Percentiles rank a stretch among this genome's conserved stretches.
phyloP scores from a whole-genome alignment of 495 filamentous ascomycete species.

The Penicillium bovifimosum region DNA sequence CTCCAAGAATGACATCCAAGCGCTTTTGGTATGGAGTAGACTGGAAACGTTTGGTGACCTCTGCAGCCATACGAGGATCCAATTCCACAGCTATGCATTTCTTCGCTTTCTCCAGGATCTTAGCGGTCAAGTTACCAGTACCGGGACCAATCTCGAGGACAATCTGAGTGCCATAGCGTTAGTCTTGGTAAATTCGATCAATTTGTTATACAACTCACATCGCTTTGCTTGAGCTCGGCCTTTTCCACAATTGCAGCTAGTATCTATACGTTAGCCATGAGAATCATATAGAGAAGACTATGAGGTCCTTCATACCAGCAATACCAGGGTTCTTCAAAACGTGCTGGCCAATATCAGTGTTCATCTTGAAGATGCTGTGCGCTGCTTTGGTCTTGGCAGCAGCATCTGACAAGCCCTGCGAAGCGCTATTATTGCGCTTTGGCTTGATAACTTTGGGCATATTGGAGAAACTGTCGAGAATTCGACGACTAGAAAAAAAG shows the following conservation, averaged over 20 bases:
- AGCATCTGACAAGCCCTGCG: conserved; percentile 43
- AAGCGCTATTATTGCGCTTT: conserved; percentile 54
- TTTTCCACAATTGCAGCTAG: conserved; percentile 67
- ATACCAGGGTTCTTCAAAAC: conserved; percentile 95
- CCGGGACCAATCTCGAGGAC: conserved; percentile 74
- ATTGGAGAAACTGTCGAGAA: background rate
- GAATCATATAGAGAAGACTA: background rate
- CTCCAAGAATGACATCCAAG: conserved; percentile 80
- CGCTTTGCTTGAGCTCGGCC: conserved; percentile 82
- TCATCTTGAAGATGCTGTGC: conserved; percentile 86
- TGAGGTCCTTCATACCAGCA: conserved; percentile 52
- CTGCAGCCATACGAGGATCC: conserved; percentile 94
- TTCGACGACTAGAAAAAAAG: background rate
- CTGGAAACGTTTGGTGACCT: conserved; percentile 91
- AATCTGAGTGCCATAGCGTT: conserved; percentile 30
- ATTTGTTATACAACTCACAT: conserved; percentile 43
- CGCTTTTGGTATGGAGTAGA: conserved; percentile 73
- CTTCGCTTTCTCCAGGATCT: conserved; percentile 81
- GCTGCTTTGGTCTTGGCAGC: conserved; percentile 48
- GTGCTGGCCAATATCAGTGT: conserved; percentile 82
- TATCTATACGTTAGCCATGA: background rate
- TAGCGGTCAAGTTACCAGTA: conserved; percentile 82
- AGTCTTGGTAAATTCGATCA: background rate
- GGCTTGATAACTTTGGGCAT: conserved; percentile 40
- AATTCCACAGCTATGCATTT: conserved; percentile 87